Evolutionary conservation across 2,329 filamentous ascomycete species (phyloP), one percentile per base, ranked within the genome.

Genomic region (Blastomyces emzantsi): DNA sequence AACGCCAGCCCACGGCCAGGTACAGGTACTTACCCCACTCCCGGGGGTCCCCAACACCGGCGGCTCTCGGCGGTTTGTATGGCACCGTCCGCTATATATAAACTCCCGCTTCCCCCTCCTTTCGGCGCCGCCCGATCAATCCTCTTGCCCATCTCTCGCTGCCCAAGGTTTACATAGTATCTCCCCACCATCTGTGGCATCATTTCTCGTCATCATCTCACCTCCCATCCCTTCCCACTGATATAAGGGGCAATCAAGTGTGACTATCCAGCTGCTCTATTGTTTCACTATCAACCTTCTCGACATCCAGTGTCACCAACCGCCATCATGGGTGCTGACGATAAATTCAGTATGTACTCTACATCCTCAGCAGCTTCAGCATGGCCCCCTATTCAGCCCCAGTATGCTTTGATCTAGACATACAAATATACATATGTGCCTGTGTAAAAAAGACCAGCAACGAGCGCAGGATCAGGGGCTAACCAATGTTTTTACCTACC

Each of bases 281-380:
- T 33, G 7, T 62, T 33, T n/a, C 30, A 6, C 2, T n/a, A 33
- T 25, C 28, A 19, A 13, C 22, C n/a, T 33, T 13, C 49, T 41
- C 17, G 39, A 25, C 59, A 25, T 28, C 30, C 22, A 52, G 30
- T 41, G 36, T 52, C 30, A 7, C 41, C 45, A 28, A 58, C 62
- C 62, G 59, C 63, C 69, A 74, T 49, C 45, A 77, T 77, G 74
- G 73, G 73, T 66, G 68, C 74, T 67, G 72, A 76, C 68, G 72
- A 74, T 64, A 71, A 75, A 64, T 54, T 54, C 39, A 30, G 58
- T 64, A 63, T 22, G 66, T 65, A 49, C 71, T 70, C 54, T 72
- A 73, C 72, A 69, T 49, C 69, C 68, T 30, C 28, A 5, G 13
- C 19, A 19, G 13, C 30, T 28, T 7, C 28, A 55, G 22, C 56